Conservation (phyloP, 2,329 filamentous ascomycete genomes). For the Colletotrichum phormii region DNA sequence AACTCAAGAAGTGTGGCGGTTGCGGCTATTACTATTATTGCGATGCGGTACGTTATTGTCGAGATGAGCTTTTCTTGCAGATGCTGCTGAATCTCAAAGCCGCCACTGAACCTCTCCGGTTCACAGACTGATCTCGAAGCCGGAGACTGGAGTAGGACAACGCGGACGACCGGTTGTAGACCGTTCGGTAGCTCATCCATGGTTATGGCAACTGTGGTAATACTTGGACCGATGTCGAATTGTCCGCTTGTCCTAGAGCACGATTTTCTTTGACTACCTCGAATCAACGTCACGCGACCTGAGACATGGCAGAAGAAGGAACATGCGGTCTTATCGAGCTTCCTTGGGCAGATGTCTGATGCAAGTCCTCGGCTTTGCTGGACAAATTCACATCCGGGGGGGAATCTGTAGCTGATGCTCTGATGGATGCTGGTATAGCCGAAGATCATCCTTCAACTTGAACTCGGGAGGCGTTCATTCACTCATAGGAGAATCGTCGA, state of each 20-base stretch:
- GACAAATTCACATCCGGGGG: neutral
- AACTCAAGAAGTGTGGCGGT: neutral
- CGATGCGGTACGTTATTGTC: neutral
- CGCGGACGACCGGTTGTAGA: neutral
- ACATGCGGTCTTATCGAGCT: neutral
- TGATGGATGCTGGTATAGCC: neutral
- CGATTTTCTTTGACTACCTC: neutral
- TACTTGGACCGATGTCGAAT: neutral
- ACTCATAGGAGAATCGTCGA: too few species aligned
- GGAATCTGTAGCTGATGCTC: too few species aligned
- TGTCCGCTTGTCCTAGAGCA: conserved; percentile 1
- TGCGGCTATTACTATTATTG: neutral
- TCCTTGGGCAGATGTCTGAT: neutral
- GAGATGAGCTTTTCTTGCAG: neutral
- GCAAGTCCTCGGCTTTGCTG: neutral
- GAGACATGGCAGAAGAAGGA: neutral
- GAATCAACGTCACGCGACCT: neutral
- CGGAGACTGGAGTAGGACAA: neutral
- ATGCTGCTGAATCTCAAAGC: neutral
- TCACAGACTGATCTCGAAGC: neutral
- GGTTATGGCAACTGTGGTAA: neutral
- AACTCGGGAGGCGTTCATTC: neutral
- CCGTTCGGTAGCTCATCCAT: neutral
- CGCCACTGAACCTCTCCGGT: neutral
- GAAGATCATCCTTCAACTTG: neutral